Percentiles rank a stretch among this genome's conserved stretches.
Evolutionary conservation across 2,329 filamentous ascomycete species (phyloP).

Genomic region (Claviceps spartinae): DNA sequence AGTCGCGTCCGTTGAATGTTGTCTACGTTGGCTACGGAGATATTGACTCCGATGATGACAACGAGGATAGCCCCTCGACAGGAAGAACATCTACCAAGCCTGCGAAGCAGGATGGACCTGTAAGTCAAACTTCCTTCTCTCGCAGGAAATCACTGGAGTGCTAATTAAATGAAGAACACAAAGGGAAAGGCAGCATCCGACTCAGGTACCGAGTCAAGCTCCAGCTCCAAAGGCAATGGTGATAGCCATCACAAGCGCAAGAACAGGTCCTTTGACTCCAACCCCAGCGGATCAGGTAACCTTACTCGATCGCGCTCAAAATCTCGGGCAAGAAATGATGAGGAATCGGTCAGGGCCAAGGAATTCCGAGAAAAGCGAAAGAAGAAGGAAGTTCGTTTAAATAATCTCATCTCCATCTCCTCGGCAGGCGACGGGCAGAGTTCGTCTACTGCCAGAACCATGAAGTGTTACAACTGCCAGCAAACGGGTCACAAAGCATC

Average conservation of each 20-base stretch:
- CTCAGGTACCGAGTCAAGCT: constrained; percentile 13
- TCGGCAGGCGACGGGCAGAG: constrained; percentile 14
- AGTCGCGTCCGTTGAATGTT: constrained; percentile 35
- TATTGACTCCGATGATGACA: constrained; percentile 28
- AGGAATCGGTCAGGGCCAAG: constrained; percentile 22
- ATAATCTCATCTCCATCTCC: constrained; percentile 50
- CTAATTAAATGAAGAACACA: neutral
- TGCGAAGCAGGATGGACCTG: constrained; percentile 14
- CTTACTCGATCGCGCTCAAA: constrained; percentile 19
- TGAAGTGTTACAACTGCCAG: constrained; percentile 47
- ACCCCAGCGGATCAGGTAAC: constrained; percentile 8
- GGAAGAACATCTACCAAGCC: constrained; percentile 25
- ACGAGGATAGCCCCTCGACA: constrained; percentile 19
- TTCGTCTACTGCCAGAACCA: constrained; percentile 12
- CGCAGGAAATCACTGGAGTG: neutral
- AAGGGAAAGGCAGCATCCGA: constrained; percentile 9
- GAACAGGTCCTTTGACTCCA: constrained; percentile 14
- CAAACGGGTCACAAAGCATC: constrained; percentile 44
- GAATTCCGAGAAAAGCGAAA: constrained; percentile 45
- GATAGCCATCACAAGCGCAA: constrained; percentile 15
- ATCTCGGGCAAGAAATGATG: constrained; percentile 15
- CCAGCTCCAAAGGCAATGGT: constrained; percentile 10
- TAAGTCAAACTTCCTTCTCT: constrained; percentile 7
- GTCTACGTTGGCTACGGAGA: constrained; percentile 44
- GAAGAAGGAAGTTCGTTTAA: constrained; percentile 55